A percentile compares a stretch with the other conserved stretches of the same genome.
Evolutionary conservation across 2,329 filamentous ascomycete genomes (phyloP).

Genomic region (Sporothrix brasiliensis): DNA sequence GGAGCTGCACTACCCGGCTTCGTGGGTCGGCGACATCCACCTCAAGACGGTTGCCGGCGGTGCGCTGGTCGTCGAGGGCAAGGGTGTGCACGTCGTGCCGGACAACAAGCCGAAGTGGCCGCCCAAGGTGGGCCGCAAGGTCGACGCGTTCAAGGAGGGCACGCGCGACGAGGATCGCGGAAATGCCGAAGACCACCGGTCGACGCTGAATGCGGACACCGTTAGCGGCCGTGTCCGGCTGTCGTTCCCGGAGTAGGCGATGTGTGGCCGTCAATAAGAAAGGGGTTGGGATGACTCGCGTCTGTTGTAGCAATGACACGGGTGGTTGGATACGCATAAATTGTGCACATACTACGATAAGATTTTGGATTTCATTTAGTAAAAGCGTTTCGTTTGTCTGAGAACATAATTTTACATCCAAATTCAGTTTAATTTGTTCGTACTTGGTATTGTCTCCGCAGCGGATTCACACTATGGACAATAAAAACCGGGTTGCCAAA

Average conservation of each 20-base stretch:
- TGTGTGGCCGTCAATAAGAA: too few species aligned
- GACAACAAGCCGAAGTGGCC: conserved; percentile 35
- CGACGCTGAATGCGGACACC: conserved; percentile 22
- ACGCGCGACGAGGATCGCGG: neutral
- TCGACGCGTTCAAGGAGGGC: conserved; percentile 33
- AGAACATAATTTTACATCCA: neutral
- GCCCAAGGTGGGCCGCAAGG: conserved; percentile 2
- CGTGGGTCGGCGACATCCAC: conserved; percentile 54
- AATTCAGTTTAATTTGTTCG: neutral
- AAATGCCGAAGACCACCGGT: neutral
- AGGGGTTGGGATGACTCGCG: neutral
- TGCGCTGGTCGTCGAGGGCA: conserved; percentile 46
- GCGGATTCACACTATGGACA: neutral
- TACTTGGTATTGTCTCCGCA: conserved; percentile 1
- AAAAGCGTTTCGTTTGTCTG: conserved; percentile 15
- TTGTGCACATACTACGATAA: neutral
- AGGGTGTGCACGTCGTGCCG: conserved; percentile 48
- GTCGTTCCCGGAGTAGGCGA: conserved; percentile 27
- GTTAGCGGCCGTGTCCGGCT: conserved; percentile 30
- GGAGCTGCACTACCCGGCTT: conserved; percentile 50
- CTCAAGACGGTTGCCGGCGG: conserved; percentile 48
- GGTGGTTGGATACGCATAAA: neutral
- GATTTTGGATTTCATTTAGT: neutral
- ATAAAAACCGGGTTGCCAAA: conserved; percentile 2
- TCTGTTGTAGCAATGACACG: neutral